Base-by-base conservation (phyloP, 768 basidiomycete genomes). In the Paxillus ammoniavirescens region DNA sequence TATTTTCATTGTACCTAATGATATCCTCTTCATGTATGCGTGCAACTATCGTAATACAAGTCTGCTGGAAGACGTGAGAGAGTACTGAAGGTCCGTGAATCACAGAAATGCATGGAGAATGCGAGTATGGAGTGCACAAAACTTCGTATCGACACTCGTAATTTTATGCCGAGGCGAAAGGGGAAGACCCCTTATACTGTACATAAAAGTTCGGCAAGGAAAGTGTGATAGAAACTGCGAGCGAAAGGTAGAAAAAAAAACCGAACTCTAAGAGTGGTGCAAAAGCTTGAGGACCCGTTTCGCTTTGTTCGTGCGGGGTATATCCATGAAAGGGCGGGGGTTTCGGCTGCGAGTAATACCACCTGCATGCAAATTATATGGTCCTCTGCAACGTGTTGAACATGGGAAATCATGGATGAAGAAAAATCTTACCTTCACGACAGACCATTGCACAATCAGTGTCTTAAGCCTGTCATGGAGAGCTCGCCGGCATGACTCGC, bases 391-490 rank as follows among this genome's bases (percentile, higher is more conserved):
- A 21, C 21, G 13, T 13, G 15, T 18, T 68, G 13, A 66, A 58
- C 17, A 17, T 10, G 41, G 26, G 14, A 49, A 36, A 36, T 33
- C 18, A 45, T 15, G n/a, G 47, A 26, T 6, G 13, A 8, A n/a
- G 43, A 21, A 30, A 60, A 28, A 43, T 15, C 47, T 36, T 59
- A 87, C 89, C 75, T 89, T 91, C 50, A 91, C 86, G 26, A 82
- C 75, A 5, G 90, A 86, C 89, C 89, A 92, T 64, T 90, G 87
- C 30, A 84, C 69, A 36, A 88, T 72, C 47, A 91, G 77, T 46
- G 78, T 78, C 68, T 82, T 84, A 46, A 91, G 79, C 26, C 90
- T 81, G 18, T 87, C 84, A 47, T 77, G 72, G 28, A 92, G 77
- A 3, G 80, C 75, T 40, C 74, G 65, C 58, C 79, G 82, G 66